Percentiles rank a stretch among this genome's conserved stretches.
phyloP scores from a whole-genome alignment of 305 asterid species.

The Fraxinus paxiana region DNA sequence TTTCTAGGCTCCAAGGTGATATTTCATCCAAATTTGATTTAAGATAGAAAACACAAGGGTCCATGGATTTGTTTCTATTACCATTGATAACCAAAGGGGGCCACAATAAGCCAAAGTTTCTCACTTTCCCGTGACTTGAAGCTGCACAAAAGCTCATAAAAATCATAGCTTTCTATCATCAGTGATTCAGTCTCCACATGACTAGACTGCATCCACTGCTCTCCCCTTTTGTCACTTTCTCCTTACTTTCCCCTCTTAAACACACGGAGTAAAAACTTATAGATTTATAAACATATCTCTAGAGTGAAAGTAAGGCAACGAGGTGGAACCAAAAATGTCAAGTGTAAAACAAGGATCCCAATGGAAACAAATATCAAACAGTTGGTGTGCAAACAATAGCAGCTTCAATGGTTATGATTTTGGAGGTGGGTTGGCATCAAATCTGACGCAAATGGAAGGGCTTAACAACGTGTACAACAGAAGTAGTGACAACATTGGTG shows the following conservation, averaged over 20 bases:
- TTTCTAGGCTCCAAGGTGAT: background rate
- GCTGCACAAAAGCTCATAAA: background rate
- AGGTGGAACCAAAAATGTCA: conserved; percentile 31
- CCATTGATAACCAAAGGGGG: background rate
- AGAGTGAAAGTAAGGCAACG: background rate
- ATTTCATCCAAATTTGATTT: background rate
- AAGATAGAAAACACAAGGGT: background rate
- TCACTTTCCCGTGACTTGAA: background rate
- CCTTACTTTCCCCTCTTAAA: background rate
- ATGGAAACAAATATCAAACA: conserved; percentile 48
- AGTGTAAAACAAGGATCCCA: conserved; percentile 49
- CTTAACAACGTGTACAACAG: conserved; percentile 21
- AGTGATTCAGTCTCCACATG: background rate
- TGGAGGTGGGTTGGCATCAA: background rate
- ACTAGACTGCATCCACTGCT: background rate
- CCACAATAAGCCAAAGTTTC: background rate
- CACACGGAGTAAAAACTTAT: background rate
- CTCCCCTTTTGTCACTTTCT: background rate
- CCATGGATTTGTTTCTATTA: background rate
- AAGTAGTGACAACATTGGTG: conserved; percentile 29
- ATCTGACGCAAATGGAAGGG: conserved; percentile 53
- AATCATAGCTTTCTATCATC: background rate
- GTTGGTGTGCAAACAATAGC: conserved; percentile 35
- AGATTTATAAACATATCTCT: background rate
- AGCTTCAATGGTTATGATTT: background rate